Percentiles rank a stretch among this genome's conserved stretches.
These are phyloP conservation scores for Phytophthora brassicae DNA, from an alignment of 352 stramenopile genomes.

Conservation along the genomic window DNA sequence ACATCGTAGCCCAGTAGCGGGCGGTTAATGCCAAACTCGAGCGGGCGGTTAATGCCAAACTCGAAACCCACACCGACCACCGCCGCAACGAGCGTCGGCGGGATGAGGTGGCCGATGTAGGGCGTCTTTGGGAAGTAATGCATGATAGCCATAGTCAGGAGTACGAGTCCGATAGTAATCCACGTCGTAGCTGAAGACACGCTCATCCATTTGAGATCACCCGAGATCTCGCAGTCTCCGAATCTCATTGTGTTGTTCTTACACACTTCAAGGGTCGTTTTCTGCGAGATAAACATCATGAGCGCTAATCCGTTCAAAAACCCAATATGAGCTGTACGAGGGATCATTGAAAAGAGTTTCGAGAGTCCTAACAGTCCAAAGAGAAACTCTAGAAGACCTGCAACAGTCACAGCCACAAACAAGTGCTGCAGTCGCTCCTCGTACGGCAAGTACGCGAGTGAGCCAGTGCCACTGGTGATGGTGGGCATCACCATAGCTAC, in stretches of 20 bases:
- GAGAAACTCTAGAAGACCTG: slow-evolving; percentile 83
- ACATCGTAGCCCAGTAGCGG: slow-evolving; percentile 71
- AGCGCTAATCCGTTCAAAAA: slow-evolving; percentile 96
- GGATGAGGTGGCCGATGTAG: slow-evolving; percentile 63
- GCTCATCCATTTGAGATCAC: slow-evolving; percentile 78
- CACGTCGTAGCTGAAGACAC: slow-evolving; percentile 50
- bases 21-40: slow-evolving; percentile 89
- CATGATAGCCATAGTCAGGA: slow-evolving; percentile 88
- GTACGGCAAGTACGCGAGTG: slow-evolving; percentile 60
- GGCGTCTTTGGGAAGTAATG: slow-evolving; percentile 72
- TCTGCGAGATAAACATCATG: slow-evolving; percentile 95
- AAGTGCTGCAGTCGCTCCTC: slow-evolving; percentile 82
- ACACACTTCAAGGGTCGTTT: slow-evolving; percentile 90
- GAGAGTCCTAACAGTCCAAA: slow-evolving; percentile 84
- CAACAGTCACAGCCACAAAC: slow-evolving; percentile 85
- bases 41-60: slow-evolving; percentile 80
- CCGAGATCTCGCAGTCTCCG: slow-evolving; percentile 70
- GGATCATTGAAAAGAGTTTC: slow-evolving; percentile 92
- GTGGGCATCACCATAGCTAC: slow-evolving; percentile 91
- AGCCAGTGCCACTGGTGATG: slow-evolving; percentile 58
- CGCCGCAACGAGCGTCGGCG: slow-evolving; percentile 79
- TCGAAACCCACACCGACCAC: slow-evolving; percentile 83
- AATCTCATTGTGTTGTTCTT: slow-evolving; percentile 56
- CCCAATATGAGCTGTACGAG: slow-evolving; percentile 93
- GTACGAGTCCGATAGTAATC: slow-evolving; percentile 70